Base-by-base conservation (phyloP, 257 asterid species). In the Plantago elongata region DNA sequence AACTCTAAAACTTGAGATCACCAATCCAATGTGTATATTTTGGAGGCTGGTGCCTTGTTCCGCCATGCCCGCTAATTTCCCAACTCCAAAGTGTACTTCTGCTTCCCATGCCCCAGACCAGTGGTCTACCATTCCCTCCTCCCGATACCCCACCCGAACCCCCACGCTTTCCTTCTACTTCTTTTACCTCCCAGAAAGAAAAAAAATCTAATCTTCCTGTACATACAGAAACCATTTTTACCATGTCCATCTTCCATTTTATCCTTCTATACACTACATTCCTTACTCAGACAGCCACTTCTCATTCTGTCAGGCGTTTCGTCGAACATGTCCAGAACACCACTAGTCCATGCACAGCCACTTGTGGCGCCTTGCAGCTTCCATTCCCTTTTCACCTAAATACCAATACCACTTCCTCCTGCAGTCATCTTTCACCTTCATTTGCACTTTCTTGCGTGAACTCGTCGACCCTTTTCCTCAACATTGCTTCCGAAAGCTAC, bases 71-170 rank as follows among this genome's bases (percentile, higher is more conserved):
- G 67, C 77, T 66, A 66, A 14, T 57, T 51, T 70, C 81, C 64
- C 86, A 68, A 29, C 57, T 69, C 72, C 79, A 60, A 22, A 58
- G 66, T 29, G 75, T 51, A 62, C 67, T 60, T 13, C 11, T 81
- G 88, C 69, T 49, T 75, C 86, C 86, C 58, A 73, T 81, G 79
- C 72, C 63, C 42, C 73, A 63, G 88, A 84, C 92, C 81, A 79
- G 47, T 67, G 55, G 72, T 81, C 93, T 79, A 17, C 69, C 45
- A 66, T 84, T 72, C 62, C 43, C 84, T 78, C 70, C 27, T 68
- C 74, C 62, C 85, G 57, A 82, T 63, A 69, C 56, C 42, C 16
- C 29, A 15, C 37, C 61, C 51, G 11, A 15, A 29, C 10, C 66
- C 52, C 4, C 50, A 29, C 67, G 27, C 61, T 18, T 44, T 46